A percentile compares a stretch with the other conserved stretches of the same genome.
phyloP scores from a whole-genome alignment of 306 rosid species.

The Sicyos edulis region DNA sequence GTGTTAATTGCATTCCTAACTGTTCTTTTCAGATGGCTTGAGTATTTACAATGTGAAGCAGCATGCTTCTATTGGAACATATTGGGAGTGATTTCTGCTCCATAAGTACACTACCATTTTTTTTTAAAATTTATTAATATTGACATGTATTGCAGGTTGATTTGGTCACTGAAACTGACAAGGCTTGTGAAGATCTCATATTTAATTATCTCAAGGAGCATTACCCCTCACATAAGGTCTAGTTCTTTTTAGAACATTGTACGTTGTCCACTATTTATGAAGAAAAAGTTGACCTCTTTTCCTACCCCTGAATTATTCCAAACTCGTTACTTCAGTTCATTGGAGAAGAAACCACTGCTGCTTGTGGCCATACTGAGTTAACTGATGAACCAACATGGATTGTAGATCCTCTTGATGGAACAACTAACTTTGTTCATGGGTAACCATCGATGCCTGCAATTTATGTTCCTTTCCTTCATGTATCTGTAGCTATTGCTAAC shows the following conservation, averaged over 20 bases:
- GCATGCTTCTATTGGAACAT: neutral
- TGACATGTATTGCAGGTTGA: slow-evolving; percentile 62
- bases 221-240: slow-evolving; percentile 81
- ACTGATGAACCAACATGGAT: slow-evolving; percentile 97
- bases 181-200: slow-evolving; percentile 90
- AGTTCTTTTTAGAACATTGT: slow-evolving; percentile 4
- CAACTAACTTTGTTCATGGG: slow-evolving; percentile 97
- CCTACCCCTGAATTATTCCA: slow-evolving; percentile 11
- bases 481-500: slow-evolving; percentile 11
- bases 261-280: neutral
- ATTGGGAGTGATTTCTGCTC: neutral
- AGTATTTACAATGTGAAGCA: neutral
- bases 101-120: neutral
- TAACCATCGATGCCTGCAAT: slow-evolving; percentile 34
- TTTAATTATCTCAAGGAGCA: slow-evolving; percentile 71
- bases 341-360: slow-evolving; percentile 97
- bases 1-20: neutral
- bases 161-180: slow-evolving; percentile 97
- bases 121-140: slow-evolving; percentile 8
- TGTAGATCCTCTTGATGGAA: slow-evolving; percentile 98
- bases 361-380: slow-evolving; percentile 69
- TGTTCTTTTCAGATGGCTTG: neutral
- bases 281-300: neutral
- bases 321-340: slow-evolving; percentile 53
- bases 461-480: slow-evolving; percentile 17